Conservation (phyloP, 2,329 filamentous ascomycete species). For the Fusarium sp. region DNA sequence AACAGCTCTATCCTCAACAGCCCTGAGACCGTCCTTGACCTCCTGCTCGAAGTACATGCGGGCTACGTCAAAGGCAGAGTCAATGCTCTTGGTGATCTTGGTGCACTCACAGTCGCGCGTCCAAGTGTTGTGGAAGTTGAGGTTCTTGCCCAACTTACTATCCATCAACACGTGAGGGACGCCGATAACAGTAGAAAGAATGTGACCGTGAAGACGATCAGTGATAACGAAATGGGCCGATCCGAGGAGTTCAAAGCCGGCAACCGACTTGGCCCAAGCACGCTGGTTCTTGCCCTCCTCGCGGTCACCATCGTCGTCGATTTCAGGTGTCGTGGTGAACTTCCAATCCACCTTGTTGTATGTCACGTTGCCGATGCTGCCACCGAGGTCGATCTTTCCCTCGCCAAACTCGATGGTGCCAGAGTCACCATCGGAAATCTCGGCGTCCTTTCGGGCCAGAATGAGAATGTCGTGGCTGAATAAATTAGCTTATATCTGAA, state of each 20-base stretch:
- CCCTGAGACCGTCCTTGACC: constrained; percentile 25
- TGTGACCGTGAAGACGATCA: constrained; percentile 45
- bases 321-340: constrained; percentile 43
- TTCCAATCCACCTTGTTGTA: constrained; percentile 47
- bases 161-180: constrained; percentile 47
- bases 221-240: constrained; percentile 46
- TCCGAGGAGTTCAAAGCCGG: constrained; percentile 43
- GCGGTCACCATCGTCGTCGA: constrained; percentile 30
- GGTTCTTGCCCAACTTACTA: constrained; percentile 47
- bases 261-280: constrained; percentile 45
- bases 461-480: constrained; percentile 44
- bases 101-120: constrained; percentile 45
- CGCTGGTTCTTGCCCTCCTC: constrained; percentile 45
- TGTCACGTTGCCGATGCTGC: constrained; percentile 41
- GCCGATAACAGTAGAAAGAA: constrained; percentile 44
- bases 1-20: constrained; percentile 7
- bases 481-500: constrained; percentile 18
- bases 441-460: constrained; percentile 43
- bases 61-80: constrained; percentile 41
- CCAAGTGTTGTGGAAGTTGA: constrained; percentile 48
- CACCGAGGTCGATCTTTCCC: constrained; percentile 40
- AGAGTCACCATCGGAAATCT: constrained; percentile 42
- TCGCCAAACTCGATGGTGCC: constrained; percentile 39
- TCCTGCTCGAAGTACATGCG: constrained; percentile 38
- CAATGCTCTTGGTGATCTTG: constrained; percentile 41